These are phyloP conservation scores for Albifimbria verrucaria DNA, from an alignment of 2,329 filamentous ascomycete genomes.

Conservation along the genomic window DNA sequence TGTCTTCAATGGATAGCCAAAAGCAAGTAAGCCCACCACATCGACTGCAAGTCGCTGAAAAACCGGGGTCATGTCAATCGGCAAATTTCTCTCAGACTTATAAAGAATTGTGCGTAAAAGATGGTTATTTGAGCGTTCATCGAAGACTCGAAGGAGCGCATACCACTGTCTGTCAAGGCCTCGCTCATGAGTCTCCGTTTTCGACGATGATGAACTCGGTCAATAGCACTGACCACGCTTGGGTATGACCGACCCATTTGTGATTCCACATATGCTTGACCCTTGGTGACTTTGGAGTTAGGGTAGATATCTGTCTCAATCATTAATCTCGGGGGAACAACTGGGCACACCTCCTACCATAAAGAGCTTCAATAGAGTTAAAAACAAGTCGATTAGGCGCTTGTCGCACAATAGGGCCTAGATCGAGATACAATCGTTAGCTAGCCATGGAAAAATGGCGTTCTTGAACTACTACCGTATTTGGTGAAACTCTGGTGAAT, in stretches of 20 bases:
- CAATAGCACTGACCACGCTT: background rate
- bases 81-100: no score
- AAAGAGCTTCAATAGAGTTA: background rate
- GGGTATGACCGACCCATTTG: background rate
- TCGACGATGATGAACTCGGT: background rate
- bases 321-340: background rate
- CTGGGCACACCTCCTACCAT: background rate
- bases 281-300: background rate
- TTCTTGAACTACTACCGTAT: background rate
- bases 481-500: background rate
- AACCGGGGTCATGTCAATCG: background rate
- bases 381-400: slow-evolving; percentile 1
- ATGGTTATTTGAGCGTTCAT: background rate
- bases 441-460: background rate
- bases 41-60: slow-evolving; percentile 2
- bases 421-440: background rate
- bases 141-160: background rate
- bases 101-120: background rate
- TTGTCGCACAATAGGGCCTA: slow-evolving; percentile 3
- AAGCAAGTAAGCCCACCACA: slow-evolving; percentile 3
- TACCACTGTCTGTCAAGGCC: background rate
- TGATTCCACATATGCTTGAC: background rate
- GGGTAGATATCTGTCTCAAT: background rate
- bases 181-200: background rate
- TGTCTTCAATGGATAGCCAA: slow-evolving; percentile 3